These are phyloP conservation scores for Herpetomonas samuelpessoai DNA, from an alignment of 208 protist species.

Conservation along the genomic window DNA sequence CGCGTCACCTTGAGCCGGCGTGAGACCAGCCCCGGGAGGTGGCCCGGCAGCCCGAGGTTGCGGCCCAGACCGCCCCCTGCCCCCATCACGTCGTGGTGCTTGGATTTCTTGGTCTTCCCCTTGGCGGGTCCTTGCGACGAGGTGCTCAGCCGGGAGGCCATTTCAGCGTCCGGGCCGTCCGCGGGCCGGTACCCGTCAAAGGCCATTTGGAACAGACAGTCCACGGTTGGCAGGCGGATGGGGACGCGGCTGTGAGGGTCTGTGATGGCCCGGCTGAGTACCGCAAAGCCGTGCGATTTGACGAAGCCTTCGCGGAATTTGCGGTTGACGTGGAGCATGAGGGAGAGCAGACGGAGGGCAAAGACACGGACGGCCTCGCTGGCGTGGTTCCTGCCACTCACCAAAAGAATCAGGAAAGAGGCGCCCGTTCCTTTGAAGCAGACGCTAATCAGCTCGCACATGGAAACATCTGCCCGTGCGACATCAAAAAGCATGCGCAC, in stretches of 20 bases:
- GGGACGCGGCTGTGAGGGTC: conserved; percentile 35
- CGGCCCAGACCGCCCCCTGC: background rate
- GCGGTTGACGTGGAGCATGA: conserved; percentile 67
- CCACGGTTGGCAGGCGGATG: conserved; percentile 60
- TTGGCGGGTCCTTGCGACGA: background rate
- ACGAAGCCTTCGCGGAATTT: conserved; percentile 55
- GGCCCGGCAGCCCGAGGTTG: conserved; percentile 21
- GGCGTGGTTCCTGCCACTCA: conserved; percentile 68
- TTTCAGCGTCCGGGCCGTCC: conserved; percentile 16
- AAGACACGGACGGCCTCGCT: conserved; percentile 80
- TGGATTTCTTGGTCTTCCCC: conserved; percentile 21
- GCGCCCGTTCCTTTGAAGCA: conserved; percentile 61
- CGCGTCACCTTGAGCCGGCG: conserved; percentile 26
- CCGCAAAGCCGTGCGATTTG: conserved; percentile 61
- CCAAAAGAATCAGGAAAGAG: conserved; percentile 60
- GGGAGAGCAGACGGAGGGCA: conserved; percentile 72
- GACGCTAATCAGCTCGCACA: conserved; percentile 63
- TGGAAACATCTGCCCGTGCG: conserved; percentile 50
- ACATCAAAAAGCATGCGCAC: conserved; percentile 91
- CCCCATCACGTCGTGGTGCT: conserved; percentile 21
- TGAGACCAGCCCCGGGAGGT: conserved; percentile 38
- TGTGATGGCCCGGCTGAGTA: conserved; percentile 63
- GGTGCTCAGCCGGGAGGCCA: conserved; percentile 10
- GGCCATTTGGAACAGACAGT: conserved; percentile 81
- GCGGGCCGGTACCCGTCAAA: conserved; percentile 66